Evolutionary conservation across 257 asterid species (phyloP), one percentile per base, ranked within the genome.

Genomic region (Solanum peruvianum): DNA sequence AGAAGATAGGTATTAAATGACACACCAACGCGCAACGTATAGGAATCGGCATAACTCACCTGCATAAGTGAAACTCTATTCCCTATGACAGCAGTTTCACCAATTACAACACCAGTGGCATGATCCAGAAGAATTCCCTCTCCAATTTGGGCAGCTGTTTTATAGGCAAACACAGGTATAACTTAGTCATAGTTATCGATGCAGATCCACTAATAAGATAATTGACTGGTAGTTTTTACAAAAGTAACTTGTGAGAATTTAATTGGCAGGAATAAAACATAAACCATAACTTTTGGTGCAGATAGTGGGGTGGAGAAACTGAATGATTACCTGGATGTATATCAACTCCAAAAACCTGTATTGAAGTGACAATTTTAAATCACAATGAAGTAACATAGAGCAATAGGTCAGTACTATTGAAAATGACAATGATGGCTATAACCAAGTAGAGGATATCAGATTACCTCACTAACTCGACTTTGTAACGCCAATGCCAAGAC

Each of bases 261-360:
- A 77, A 76, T 18, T 42, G 4, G 10, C n/a, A 78, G 20, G 27
- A 78, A 45, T 78, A 10, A 25, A 77, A 47, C 66, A 47, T 67
- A 80, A 80, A 16, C 42, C 84, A 16, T 80, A 16, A 27, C 67
- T 11, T 16, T 80, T 80, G 39, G 64, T 47, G 84, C 67, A 23
- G 25, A 27, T 47, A 11, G 5, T 9, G 39, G 39, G 42, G 18
- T 12, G 33, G 84, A 80, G 67, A 45, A 47, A 80, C 66, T 80
- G 39, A 70, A 69, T 45, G 66, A 44, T 64, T 87, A 91, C 93
- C 93, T 70, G 93, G 93, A 69, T 91, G 93, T 85, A 91, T 91
- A 69, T 91, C 93, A 86, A 91, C 93, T 73, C 91, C 92, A 87
- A 91, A 91, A 21, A 90, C 93, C 93, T 91, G 91, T 71, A 88